A percentile compares a stretch with the other conserved stretches of the same genome.
Evolutionary conservation across 257 asterid genomes (phyloP).

Genomic region (Nicotiana sylvestris): DNA sequence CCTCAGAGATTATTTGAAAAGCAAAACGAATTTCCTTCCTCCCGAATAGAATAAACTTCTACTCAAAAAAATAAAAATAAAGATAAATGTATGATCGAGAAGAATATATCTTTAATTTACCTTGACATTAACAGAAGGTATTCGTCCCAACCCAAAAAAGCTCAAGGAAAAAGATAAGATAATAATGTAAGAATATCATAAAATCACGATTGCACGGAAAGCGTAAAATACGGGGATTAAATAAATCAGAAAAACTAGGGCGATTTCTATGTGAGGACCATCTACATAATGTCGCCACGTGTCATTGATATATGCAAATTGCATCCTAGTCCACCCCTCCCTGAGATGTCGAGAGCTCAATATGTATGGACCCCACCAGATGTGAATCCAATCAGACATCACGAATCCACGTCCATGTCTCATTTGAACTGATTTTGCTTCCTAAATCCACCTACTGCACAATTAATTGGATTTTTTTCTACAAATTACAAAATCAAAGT

Average conservation of each 20-base stretch:
- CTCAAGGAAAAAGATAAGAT: neutral
- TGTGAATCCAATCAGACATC: constrained; percentile 8
- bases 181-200: constrained; percentile 4
- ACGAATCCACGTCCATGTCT: neutral
- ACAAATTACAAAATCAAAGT: neutral
- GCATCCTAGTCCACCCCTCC: neutral
- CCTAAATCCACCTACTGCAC: neutral
- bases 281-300: constrained; percentile 17
- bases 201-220: constrained; percentile 9
- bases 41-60: neutral
- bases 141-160: neutral
- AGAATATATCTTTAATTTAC: neutral
- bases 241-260: neutral
- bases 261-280: constrained; percentile 10
- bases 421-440: neutral
- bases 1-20: too few relatives aligned
- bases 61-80: neutral
- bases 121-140: neutral
- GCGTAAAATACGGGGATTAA: constrained; percentile 25
- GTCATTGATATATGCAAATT: constrained; percentile 18
- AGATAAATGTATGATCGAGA: neutral
- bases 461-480: neutral
- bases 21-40: neutral
- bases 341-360: neutral
- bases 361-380: constrained; percentile 5